Base-by-base conservation (phyloP, 768 basidiomycete species). In the Kwoniella europaea region DNA sequence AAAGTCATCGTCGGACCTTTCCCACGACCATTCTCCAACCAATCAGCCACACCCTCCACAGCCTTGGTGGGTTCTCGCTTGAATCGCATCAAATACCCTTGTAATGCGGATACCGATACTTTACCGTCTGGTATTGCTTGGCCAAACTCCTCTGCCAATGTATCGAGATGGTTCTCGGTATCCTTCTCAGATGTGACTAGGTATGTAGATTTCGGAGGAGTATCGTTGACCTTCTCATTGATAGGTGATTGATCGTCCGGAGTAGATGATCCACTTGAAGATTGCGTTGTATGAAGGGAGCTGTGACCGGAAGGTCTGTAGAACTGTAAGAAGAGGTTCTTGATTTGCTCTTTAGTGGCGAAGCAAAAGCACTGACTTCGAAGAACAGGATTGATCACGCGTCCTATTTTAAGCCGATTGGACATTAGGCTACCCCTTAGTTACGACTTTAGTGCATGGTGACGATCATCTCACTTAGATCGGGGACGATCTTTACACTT, bases 41-140 rank as follows among this genome's bases (percentile, higher is more conserved):
- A 95, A 54, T 89, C 90, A 24, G 82, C 86, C 42, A 91, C 91
- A 82, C 93, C 92, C 6, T 90, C 90, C 9, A 93, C 92, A 71
- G 90, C 91, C 43, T 58, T 44, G 67, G 83, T 79, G 0, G 91
- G 90, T 7, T 87, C 83, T 5, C 85, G 85, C 81, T 92, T 91
- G 84, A 90, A 87, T 22, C 84, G 82, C 88, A 93, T 90, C 65
- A 93, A 82, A 79, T 89, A 91, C 7, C 92, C 93, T 85, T 96
- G 94, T 66, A 97, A 85, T 67, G 92, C 91, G 20, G 94, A 94
- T 81, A 94, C 91, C 78, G 68, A 63, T 9, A 77, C 60, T 35
- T 62, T 91, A 54, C 91, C 90, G 42, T 92, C 91, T 0, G 93
- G 92, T 24, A 93, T 85, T 9, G 81, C 82, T 0, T 84, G 85